Evolutionary conservation across 306 rosid species (phyloP).

Genomic region (Biancaea sappan): DNA sequence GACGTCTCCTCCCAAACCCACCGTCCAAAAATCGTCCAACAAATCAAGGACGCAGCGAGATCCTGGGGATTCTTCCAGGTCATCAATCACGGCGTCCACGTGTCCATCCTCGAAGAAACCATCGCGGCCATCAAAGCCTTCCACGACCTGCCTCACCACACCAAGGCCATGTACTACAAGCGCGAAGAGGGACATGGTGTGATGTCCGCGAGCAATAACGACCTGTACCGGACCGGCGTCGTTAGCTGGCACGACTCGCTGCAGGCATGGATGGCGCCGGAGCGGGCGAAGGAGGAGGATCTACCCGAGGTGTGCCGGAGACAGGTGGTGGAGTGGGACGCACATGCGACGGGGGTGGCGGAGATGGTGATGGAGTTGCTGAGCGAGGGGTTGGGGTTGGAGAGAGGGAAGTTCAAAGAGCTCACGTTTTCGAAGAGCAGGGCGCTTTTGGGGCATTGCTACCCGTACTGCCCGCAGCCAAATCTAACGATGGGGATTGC

Average conservation of each 20-base stretch:
- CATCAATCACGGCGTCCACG: constrained; percentile 44
- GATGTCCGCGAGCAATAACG: constrained; percentile 45
- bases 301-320: constrained; percentile 36
- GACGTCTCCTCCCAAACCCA: neutral
- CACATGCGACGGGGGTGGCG: constrained; percentile 29
- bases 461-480: constrained; percentile 48
- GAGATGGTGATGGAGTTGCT: constrained; percentile 47
- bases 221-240: constrained; percentile 34
- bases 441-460: constrained; percentile 28
- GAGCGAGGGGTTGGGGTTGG: constrained; percentile 47
- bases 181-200: constrained; percentile 42
- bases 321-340: constrained; percentile 39
- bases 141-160: constrained; percentile 41
- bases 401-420: constrained; percentile 39
- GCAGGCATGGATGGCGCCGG: constrained; percentile 41
- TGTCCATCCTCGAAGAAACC: constrained; percentile 25
- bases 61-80: constrained; percentile 60
- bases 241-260: constrained; percentile 50
- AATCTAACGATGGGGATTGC: constrained; percentile 41
- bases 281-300: constrained; percentile 1
- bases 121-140: constrained; percentile 39
- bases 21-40: constrained; percentile 36
- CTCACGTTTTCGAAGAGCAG: constrained; percentile 19
- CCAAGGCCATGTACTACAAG: constrained; percentile 42
- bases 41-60: constrained; percentile 41